Evolutionary conservation across 768 basidiomycete genomes (phyloP), one percentile per base, ranked within the genome.

Genomic region (Tulasnella sp.): DNA sequence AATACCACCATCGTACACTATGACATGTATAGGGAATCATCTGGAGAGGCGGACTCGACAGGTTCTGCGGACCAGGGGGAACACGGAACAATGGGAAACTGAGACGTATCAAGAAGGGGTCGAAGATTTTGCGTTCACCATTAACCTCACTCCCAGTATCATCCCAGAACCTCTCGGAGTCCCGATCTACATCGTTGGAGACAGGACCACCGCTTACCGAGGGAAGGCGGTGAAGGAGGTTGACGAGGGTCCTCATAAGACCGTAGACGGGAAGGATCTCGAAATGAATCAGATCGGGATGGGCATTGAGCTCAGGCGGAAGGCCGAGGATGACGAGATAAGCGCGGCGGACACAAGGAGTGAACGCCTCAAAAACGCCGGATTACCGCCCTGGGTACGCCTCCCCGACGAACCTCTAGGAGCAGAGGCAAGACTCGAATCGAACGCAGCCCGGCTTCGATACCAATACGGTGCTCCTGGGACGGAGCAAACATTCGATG

Each of bases 81-180:
- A 26, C 4, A 29, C 19, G 13, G n/a, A 26, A 29, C 21, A 32
- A 8, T 27, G 23, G 11, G 23, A 67, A 11, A 71, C 71, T 1
- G 84, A 86, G 62, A 67, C 69, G 19, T 78, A 84, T 67, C 77
- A 75, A 7, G 81, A 83, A 62, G 78, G 71, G 0, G 73, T 87
- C 44, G 75, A 76, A 19, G 86, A 88, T 66, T 88, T 88, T 64
- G 78, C 84, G 65, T 88, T 88, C 68, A 74, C 68, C 62, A 80
- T 88, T 67, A 79, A 83, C 65, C 66, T 83, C 3, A 68, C 73
- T n/a, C 74, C 73, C 17, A 68, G 74, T 51, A 69, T 79, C 58
- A 65, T 76, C 29, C 17, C 43, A 11, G 38, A 61, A 15, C 61
- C 50, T 11, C 19, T 45, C 21, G 65, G 64, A 8, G 72, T 75